Conservation (phyloP, 2,329 filamentous ascomycete genomes). For the Gnomoniopsis smithogilvyi region DNA sequence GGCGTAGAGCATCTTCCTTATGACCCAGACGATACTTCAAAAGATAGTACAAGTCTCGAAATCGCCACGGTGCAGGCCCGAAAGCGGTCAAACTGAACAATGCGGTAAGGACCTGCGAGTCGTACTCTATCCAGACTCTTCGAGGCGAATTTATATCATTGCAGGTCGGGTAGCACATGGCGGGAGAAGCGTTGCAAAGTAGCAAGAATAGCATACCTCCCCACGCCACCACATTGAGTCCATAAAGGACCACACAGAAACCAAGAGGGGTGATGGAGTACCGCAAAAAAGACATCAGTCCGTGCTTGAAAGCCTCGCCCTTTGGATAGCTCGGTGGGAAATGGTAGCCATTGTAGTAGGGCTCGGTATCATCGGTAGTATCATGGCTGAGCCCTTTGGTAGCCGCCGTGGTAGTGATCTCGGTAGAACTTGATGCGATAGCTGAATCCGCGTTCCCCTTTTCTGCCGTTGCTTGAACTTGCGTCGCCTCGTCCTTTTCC, state of each 20-base stretch:
- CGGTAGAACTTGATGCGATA: not conserved
- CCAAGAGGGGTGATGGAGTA: conserved; percentile 74
- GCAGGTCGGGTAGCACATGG: conserved; percentile 70
- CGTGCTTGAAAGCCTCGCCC: conserved; percentile 56
- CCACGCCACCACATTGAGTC: conserved; percentile 82
- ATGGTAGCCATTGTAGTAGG: conserved; percentile 63
- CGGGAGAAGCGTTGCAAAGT: conserved; percentile 69
- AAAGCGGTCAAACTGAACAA: conserved; percentile 88
- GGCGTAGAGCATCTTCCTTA: conserved; percentile 56
- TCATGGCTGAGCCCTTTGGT: conserved; percentile 23
- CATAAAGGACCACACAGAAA: conserved; percentile 75
- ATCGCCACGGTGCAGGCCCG: conserved; percentile 79
- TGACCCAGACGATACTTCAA: conserved; percentile 58
- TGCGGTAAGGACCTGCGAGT: conserved; percentile 78
- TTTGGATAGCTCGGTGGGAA: conserved; percentile 61
- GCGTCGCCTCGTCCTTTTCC: not conserved
- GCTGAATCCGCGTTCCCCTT: not conserved
- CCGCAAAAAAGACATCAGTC: conserved; percentile 61
- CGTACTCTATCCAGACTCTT: conserved; percentile 81
- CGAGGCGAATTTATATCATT: conserved; percentile 72
- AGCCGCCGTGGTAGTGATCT: conserved; percentile 20
- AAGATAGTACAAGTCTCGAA: conserved; percentile 74
- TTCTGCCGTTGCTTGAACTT: not conserved
- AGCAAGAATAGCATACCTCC: conserved; percentile 88
- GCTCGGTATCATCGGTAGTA: conserved; percentile 28